Base-by-base conservation (phyloP, 192 early-diverging fungal genomes). In the Coemansia sp. region DNA sequence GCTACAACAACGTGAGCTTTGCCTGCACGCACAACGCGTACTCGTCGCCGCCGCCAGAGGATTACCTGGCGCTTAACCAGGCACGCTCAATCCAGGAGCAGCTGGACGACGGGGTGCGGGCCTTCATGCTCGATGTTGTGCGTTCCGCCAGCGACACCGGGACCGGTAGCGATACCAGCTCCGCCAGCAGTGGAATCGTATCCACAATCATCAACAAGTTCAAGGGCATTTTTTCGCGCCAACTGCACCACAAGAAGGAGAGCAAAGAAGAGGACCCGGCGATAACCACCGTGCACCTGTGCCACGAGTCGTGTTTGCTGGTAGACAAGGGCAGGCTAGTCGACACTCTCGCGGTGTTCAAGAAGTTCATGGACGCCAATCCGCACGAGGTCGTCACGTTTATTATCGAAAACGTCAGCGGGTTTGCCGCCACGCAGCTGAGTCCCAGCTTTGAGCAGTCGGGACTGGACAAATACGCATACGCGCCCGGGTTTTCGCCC, bases 1-100 rank as follows among this genome's bases (percentile, higher is more conserved):
- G 80, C 1, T 95, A 92, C 66, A 83, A 85, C 70, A 59, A 86
- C 20, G 84, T 95, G 37, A 85, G 88, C 11, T 89, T 84, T 50
- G 84, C 87, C 2, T 85, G 85, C 37, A 92, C 93, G 10, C 93
- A 95, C 77, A 93, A 92, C 64, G 78, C 91, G 0, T 91, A 85
- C 69, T 84, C 88, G 37, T 87, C 73, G 55, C 54, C 77, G n/a
- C 82, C 78, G 13, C 71, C 79, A 8, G 69, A 63, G 0, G 68
- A 40, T 5, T 39, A 67, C 3, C 78, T 79, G 6, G 75, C 83
- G 10, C 78, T 87, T 13, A 92, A 92, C 70, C 92, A 93, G 67
- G 64, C 86, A 63, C 84, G 76, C 54, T 71, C 84, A 12, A 86
- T 93, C 40, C 60, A 69, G 7, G 79, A 82, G 16, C 93, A 95